phyloP scores from a whole-genome alignment of 148 eudicot species.

The Silene conica region DNA sequence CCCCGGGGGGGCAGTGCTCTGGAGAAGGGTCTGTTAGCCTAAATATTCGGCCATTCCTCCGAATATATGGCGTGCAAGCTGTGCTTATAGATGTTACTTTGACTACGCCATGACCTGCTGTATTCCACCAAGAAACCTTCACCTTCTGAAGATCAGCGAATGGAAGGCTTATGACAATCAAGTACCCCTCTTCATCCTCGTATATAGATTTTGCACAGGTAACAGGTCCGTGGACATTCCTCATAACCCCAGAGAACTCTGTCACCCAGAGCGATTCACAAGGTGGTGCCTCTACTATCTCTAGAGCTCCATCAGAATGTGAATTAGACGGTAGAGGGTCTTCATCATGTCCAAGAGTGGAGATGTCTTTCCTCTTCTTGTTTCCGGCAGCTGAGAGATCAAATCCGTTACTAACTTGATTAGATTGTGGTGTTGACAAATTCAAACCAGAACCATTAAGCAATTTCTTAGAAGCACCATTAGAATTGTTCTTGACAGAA shows the following conservation, averaged over 20 bases:
- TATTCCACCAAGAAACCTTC: slow-evolving; percentile 78
- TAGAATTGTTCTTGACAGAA: slow-evolving; percentile 37
- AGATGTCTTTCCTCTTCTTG: slow-evolving; percentile 57
- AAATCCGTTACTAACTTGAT: slow-evolving; percentile 39
- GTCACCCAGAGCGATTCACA: slow-evolving; percentile 48
- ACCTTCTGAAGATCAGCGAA: slow-evolving; percentile 63
- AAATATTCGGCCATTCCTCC: slow-evolving; percentile 55
- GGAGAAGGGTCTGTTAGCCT: slow-evolving; percentile 68
- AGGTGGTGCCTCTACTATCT: slow-evolving; percentile 34
- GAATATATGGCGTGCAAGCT: slow-evolving; percentile 49
- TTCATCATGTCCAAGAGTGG: slow-evolving; percentile 45
- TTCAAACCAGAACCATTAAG: slow-evolving; percentile 66
- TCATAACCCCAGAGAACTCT: slow-evolving; percentile 76
- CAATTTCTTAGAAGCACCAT: slow-evolving; percentile 41
- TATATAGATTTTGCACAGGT: slow-evolving; percentile 71
- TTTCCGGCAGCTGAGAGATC: slow-evolving; percentile 39
- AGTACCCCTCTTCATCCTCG: slow-evolving; percentile 71
- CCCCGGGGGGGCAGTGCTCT: slow-evolving; percentile 81
- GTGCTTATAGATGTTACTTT: slow-evolving; percentile 65
- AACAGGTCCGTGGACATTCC: slow-evolving; percentile 58
- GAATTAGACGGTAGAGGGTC: slow-evolving; percentile 34
- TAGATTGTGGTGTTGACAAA: slow-evolving; percentile 49
- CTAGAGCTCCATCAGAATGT: slow-evolving; percentile 31
- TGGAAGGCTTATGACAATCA: slow-evolving; percentile 56
- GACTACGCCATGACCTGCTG: slow-evolving; percentile 56